Evolutionary conservation across 257 asterid genomes (phyloP).

Genomic region (Nicotiana otophora): DNA sequence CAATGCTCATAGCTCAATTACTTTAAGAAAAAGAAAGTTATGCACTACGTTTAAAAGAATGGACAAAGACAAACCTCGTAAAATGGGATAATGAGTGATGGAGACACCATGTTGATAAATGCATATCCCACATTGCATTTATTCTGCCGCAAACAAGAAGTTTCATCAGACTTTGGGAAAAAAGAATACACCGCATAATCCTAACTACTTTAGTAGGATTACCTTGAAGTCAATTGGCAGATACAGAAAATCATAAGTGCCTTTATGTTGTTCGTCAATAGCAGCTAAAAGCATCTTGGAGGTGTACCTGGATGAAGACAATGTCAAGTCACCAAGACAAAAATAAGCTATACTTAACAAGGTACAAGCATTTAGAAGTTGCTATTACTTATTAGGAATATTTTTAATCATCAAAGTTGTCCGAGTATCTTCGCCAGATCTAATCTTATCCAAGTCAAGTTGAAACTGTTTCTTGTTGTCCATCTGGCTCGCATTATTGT

Average conservation of each 20-base stretch:
- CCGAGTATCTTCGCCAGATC: constrained; percentile 54
- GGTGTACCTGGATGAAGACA: constrained; percentile 48
- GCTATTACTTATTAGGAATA: constrained; percentile 74
- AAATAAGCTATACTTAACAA: not conserved
- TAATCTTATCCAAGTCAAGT: constrained; percentile 63
- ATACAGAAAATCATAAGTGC: constrained; percentile 75
- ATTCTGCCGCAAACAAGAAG: constrained; percentile 41
- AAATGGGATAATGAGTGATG: constrained; percentile 55
- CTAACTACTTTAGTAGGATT: constrained; percentile 1
- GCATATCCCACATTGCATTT: constrained; percentile 92
- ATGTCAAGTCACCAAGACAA: not conserved
- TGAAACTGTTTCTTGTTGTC: constrained; percentile 49
- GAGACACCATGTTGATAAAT: constrained; percentile 75
- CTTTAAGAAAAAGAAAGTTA: not conserved
- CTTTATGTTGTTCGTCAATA: constrained; percentile 60
- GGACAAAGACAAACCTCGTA: constrained; percentile 43
- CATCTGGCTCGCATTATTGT: constrained; percentile 34
- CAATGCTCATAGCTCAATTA: constrained; percentile 2
- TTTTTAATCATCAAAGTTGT: constrained; percentile 80
- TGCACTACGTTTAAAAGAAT: not conserved
- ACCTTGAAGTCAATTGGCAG: constrained; percentile 90
- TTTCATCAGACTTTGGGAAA: constrained; percentile 2
- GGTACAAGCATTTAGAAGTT: not conserved
- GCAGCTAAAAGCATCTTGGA: constrained; percentile 72
- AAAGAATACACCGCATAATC: not conserved